phyloP scores from a whole-genome alignment of 768 basidiomycete species.

The Amanita phalloides region DNA sequence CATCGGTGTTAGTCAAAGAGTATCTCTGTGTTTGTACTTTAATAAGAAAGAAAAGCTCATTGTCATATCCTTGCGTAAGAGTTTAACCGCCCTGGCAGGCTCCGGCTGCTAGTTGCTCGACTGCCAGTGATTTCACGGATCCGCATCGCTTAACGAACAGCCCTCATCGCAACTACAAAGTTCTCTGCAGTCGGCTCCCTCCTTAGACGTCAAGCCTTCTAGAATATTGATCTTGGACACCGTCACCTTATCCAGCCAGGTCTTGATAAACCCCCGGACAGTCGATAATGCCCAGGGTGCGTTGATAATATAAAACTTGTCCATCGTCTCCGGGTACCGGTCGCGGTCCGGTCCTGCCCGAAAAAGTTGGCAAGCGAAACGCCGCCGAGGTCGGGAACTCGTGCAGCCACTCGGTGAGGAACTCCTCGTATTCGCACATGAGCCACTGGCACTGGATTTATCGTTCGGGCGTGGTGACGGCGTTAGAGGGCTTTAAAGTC shows the following conservation, averaged over 20 bases:
- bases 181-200: too few relatives aligned
- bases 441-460: constrained; percentile 63
- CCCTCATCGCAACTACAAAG: constrained; percentile 66
- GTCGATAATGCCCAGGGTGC: constrained; percentile 87
- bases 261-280: constrained; percentile 84
- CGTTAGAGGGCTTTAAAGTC: constrained; percentile 76
- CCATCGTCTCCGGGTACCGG: constrained; percentile 90
- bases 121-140: constrained; percentile 64
- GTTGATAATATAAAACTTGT: constrained; percentile 98
- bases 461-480: constrained; percentile 75
- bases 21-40: too few relatives aligned
- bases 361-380: constrained; percentile 76
- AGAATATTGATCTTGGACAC: constrained; percentile 91
- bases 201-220: constrained; percentile 54
- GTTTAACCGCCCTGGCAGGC: too few relatives aligned
- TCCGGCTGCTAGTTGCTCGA: too few relatives aligned
- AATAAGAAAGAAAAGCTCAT: too few relatives aligned
- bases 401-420: constrained; percentile 81
- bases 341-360: constrained; percentile 50
- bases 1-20: too few relatives aligned
- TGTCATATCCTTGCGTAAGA: too few relatives aligned
- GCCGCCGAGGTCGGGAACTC: constrained; percentile 76
- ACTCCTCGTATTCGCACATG: constrained; percentile 90
- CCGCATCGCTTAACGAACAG: constrained; percentile 82
- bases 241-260: constrained; percentile 92